Base-by-base conservation (phyloP, 129 eudicot genomes). In the Smallanthus sonchifolius region DNA sequence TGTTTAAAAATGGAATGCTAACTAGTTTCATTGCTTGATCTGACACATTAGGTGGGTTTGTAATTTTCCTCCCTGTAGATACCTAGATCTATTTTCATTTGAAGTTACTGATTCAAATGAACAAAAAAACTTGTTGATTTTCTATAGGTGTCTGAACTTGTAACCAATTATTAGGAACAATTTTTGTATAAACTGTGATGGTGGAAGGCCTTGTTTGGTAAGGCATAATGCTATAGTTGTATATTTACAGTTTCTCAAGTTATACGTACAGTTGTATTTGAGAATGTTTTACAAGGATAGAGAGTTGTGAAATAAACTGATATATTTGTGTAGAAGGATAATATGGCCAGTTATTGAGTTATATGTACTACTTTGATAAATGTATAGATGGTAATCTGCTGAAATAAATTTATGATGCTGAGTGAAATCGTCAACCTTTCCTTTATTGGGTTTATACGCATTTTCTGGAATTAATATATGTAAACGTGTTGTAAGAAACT, bases 61-160 rank as follows among this genome's bases (percentile, higher is more conserved):
- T 45, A 45, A 57, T 3, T 55, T 35, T 19, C 19, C n/a, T 42
- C 36, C 19, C 45, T 2, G 8, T 5, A 62, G 28, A 66, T 67
- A 44, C 3, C 28, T 38, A 6, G 42, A 72, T 40, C 40, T 42
- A 9, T 7, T 7, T n/a, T 42, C 7, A 37, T 54, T 36, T 71
- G 65, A 17, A 38, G 14, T 24, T 71, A 71, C 20, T 71, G 51
- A 19, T 30, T 49, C 76, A 37, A 38, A 57, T 72, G 48, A 49
- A 24, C 30, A 24, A 55, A 55, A 36, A 5, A n/a, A 5, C 40
- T 35, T 19, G 64, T 51, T 60, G 40, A 32, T 28, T 49, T 24
- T 9, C 17, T n/a, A 2, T 11, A 24, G 19, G 36, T 52, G 36
- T 70, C 36, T 13, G 17, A 48, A 48, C 36, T 70, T 52, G 7